These are phyloP conservation scores for Zanthoxylum bungeanum DNA, from an alignment of 345 rosid genomes.

Conservation along the genomic window DNA sequence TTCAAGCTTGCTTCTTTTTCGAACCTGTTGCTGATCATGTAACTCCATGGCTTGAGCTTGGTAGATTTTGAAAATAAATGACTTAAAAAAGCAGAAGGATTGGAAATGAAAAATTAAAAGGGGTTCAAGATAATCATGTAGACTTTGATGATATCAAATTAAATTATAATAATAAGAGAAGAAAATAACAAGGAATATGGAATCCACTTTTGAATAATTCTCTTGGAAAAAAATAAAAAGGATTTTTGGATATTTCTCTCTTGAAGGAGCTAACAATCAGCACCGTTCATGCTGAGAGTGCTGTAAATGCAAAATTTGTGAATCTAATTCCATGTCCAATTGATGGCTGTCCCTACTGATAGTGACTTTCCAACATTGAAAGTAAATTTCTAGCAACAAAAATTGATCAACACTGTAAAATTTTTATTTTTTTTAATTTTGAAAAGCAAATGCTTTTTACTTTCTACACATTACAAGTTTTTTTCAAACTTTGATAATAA, in stretches of 20 bases:
- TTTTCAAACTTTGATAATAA: neutral
- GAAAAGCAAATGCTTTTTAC: neutral
- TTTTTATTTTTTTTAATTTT: too few species aligned
- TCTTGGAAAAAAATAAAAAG: neutral
- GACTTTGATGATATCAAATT: slow-evolving; percentile 21
- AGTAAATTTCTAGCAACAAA: neutral
- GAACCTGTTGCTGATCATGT: slow-evolving; percentile 16
- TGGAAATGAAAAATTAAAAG: neutral
- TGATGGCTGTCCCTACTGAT: slow-evolving; percentile 13
- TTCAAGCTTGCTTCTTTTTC: slow-evolving; percentile 16
- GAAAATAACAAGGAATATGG: slow-evolving; percentile 37
- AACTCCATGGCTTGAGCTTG: slow-evolving; percentile 29
- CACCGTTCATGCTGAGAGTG: slow-evolving; percentile 20
- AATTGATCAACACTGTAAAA: neutral
- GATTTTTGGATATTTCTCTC: neutral
- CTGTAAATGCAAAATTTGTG: slow-evolving; percentile 13
- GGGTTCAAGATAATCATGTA: slow-evolving; percentile 27
- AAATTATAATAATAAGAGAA: slow-evolving; percentile 20
- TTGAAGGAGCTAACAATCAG: slow-evolving; percentile 21
- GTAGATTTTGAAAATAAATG: slow-evolving; percentile 14
- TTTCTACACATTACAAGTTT: neutral
- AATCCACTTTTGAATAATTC: slow-evolving; percentile 41
- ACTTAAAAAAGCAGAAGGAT: slow-evolving; percentile 7
- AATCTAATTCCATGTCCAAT: slow-evolving; percentile 23
- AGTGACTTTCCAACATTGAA: slow-evolving; percentile 10